Evolutionary conservation across 2,329 filamentous ascomycete species (phyloP), one percentile per base, ranked within the genome.

Genomic region (Epicoccum nigrum): DNA sequence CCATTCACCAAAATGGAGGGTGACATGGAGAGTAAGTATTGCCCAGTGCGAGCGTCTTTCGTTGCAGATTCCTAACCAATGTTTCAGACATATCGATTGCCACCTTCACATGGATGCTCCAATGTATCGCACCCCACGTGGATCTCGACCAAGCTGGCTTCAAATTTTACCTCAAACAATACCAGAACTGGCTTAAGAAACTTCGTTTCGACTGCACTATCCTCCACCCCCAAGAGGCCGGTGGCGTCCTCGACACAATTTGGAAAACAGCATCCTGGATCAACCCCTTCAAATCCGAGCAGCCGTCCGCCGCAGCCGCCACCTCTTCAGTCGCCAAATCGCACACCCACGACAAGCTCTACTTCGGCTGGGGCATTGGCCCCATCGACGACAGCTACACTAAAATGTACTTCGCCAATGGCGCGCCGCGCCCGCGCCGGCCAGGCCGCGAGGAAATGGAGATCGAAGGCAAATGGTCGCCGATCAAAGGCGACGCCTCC

Each of bases 81-180:
- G n/a, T n/a, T n/a, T 4, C 32, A 71, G 59, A 75, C 70, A 43
- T 80, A 6, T 73, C 78, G 3, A 77, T 79, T 7, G 78, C 82
- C 7, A 74, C 77, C 0, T 68, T 83, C 2, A 78, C 77, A 2
- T 83, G 81, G 81, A 83, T 83, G 81, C 77, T 83, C 16, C 74
- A 79, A 43, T 79, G 81, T 53, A 72, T 81, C 48, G 68, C 74
- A 0, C 74, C 75, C 0, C 73, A 79, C 37, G 68, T 79, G 31
- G 76, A 78, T 45, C 76, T 81, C 48, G 74, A 79, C 52, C 62
- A 69, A 4, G 63, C 71, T 7, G 79, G 76, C 47, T 70, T 79
- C 49, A 55, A 75, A 9, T 63, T 74, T 17, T 70, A 74, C 44
- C 69, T 76, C 49, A 66, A 72, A 1, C 69, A 73, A 25, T 77